Evolutionary conservation across 2,329 filamentous ascomycete species (phyloP), one percentile per base, ranked within the genome.

Genomic region (Polytolypa hystricis): DNA sequence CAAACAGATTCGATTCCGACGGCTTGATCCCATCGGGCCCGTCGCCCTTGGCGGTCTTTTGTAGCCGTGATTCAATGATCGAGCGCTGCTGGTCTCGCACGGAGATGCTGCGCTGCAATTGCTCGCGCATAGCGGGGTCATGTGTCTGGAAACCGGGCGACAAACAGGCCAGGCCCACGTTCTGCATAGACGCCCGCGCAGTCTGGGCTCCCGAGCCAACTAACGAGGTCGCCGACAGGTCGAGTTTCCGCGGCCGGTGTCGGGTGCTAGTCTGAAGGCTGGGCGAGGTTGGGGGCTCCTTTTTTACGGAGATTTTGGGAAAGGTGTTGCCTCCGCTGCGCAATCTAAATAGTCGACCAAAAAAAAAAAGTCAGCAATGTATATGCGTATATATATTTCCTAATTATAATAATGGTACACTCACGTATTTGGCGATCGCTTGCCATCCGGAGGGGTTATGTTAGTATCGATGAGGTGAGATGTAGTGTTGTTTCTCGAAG

Each of bases 71-170:
- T 62, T 96, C 91, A 49, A 98, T 98, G 48, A 98, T 89, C 47
- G 85, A 83, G 47, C 89, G 74, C 61, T 98, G 91, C 57, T 94
- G 85, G 48, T 98, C 89, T 45, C 87, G 74, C 19, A 98, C 87
- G 30, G 83, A 86, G 61, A 95, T 77, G 61, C 91, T 96, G 48
- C 89, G 78, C 62, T 96, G 86, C 36, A 98, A 67, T 60, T 96
- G 87, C 61, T 94, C 85, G 55, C 91, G 81, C 85, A 95, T 93
- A 14, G 82, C 74, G n/a, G 91, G 89, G 60, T 98, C 86, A 51
- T 96, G 84, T 11, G 91, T 96, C 47, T 93, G 79, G 53, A 98
- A 96, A 37, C 91, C 91, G 0, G 91, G 91, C 2, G 91, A 96
- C 38, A 98, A 69, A 53, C 91, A 98, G 28, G 89, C 89, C 39